These are phyloP conservation scores for Phalaenopsis equestris DNA, from an alignment of 106 monocot species.

Conservation along the genomic window DNA sequence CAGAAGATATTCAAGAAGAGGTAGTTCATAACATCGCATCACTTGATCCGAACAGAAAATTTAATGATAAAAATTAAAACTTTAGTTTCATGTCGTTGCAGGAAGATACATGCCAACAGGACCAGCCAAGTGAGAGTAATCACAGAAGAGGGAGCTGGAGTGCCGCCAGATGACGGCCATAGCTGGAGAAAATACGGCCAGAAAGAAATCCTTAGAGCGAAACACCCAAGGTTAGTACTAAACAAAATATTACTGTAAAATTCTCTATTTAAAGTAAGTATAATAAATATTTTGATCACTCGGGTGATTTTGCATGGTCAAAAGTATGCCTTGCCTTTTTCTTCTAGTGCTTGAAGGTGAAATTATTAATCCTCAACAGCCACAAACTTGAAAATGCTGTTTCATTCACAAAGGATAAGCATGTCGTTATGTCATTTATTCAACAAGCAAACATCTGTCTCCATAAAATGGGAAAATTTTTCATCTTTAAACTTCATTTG, in stretches of 20 bases:
- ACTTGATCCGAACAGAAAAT: neutral
- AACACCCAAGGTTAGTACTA: constrained; percentile 38
- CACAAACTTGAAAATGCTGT: neutral
- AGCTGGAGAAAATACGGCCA: constrained; percentile 70
- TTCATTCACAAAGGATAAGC: neutral
- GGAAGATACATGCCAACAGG: neutral
- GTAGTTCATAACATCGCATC: neutral
- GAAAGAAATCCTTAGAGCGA: constrained; percentile 48
- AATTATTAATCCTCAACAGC: neutral
- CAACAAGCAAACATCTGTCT: neutral
- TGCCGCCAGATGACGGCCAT: constrained; percentile 30
- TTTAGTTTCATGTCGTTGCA: neutral
- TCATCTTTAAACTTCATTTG: too few relatives aligned
- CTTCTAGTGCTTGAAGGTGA: neutral
- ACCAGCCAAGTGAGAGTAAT: neutral
- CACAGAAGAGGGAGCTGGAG: neutral
- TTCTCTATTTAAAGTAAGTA: too few relatives aligned
- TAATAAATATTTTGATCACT: too few relatives aligned
- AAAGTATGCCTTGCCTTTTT: neutral
- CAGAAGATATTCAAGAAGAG: neutral
- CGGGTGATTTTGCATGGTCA: too few relatives aligned
- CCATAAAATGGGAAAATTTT: neutral
- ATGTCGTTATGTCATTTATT: neutral
- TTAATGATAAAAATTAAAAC: neutral
- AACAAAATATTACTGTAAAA: neutral